These are phyloP conservation scores for Bertia moriformis DNA, from an alignment of 2,329 filamentous ascomycete genomes.

Conservation along the genomic window DNA sequence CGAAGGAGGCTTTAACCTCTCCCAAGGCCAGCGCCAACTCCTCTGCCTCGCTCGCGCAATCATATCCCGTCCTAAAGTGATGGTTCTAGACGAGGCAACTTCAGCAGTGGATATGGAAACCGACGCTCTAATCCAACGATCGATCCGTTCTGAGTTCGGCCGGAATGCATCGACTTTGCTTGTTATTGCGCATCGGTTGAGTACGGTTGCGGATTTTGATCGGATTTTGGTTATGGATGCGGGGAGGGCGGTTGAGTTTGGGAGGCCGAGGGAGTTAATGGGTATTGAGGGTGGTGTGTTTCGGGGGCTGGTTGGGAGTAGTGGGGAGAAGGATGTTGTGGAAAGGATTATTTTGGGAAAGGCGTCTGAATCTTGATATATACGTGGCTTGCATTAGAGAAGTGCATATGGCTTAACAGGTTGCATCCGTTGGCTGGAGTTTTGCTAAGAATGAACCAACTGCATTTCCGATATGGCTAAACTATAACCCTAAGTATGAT, in stretches of 20 bases:
- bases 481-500: no score
- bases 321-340: neutral
- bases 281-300: slow-evolving; percentile 3
- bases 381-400: no score
- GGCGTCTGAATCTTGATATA: neutral
- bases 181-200: slow-evolving; percentile 28
- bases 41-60: slow-evolving; percentile 30
- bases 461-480: no score
- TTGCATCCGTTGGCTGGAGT: no score
- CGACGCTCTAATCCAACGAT: slow-evolving; percentile 38
- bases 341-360: neutral
- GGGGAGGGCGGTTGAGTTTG: slow-evolving; percentile 29
- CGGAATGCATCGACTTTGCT: slow-evolving; percentile 35
- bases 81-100: slow-evolving; percentile 25
- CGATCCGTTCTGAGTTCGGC: slow-evolving; percentile 35
- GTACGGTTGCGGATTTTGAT: slow-evolving; percentile 37
- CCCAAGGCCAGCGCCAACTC: slow-evolving; percentile 31
- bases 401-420: no score
- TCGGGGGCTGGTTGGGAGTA: neutral
- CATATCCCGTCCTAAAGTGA: slow-evolving; percentile 22
- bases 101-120: slow-evolving; percentile 39
- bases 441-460: no score
- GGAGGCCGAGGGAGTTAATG: slow-evolving; percentile 22
- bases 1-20: slow-evolving; percentile 16
- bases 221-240: slow-evolving; percentile 32